phyloP scores from a whole-genome alignment of 2,329 filamentous ascomycete genomes.

The Aphanoascus verrucosus region DNA sequence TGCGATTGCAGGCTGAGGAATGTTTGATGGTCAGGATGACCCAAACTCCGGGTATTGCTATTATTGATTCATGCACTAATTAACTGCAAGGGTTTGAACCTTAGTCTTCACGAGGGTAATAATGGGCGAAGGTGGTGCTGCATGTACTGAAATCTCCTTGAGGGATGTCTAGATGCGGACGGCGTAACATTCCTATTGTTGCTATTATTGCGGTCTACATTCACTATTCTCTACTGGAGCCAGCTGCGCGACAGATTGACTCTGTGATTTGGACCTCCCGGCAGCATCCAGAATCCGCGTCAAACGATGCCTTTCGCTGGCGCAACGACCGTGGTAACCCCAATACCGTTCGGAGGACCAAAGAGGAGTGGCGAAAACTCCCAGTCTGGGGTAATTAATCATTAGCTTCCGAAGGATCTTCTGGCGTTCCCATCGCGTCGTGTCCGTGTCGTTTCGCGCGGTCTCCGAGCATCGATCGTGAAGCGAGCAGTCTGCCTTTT shows the following conservation, averaged over 20 bases:
- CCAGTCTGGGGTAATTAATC: constrained; percentile 2
- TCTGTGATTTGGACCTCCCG: too few relatives aligned
- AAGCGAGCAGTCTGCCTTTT: not conserved
- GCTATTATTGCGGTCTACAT: too few relatives aligned
- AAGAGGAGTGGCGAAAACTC: not conserved
- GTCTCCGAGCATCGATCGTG: not conserved
- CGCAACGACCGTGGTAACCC: too few relatives aligned
- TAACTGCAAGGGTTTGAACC: constrained; percentile 4
- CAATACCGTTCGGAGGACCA: not conserved
- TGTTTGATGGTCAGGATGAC: constrained; percentile 17
- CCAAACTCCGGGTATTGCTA: constrained; percentile 11
- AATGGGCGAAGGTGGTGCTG: too few relatives aligned
- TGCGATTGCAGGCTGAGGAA: constrained; percentile 10
- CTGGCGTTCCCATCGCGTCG: not conserved
- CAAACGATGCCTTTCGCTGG: too few relatives aligned
- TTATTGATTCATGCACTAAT: constrained; percentile 10
- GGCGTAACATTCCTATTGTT: too few relatives aligned
- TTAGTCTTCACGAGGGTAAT: not conserved
- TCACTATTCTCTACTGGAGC: too few relatives aligned
- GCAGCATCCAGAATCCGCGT: too few relatives aligned
- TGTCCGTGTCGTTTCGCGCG: not conserved
- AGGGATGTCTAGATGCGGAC: too few relatives aligned
- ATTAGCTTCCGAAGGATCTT: constrained; percentile 11
- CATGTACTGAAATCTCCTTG: too few relatives aligned
- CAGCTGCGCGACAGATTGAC: too few relatives aligned